phyloP scores from a whole-genome alignment of 2,329 filamentous ascomycete genomes.

The Claviceps maximensis region DNA sequence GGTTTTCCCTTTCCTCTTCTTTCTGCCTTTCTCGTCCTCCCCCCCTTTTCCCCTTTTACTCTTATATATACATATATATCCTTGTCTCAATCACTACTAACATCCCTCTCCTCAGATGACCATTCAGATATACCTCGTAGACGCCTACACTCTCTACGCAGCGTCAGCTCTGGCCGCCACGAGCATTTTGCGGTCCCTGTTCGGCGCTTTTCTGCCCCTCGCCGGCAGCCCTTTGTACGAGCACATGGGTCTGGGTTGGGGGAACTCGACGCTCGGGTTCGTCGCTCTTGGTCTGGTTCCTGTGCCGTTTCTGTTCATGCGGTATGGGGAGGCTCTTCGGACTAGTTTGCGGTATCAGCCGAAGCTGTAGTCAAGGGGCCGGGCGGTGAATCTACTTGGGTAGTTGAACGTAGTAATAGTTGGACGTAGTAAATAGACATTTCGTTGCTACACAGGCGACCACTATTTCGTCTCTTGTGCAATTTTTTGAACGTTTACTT shows the following conservation, averaged over 20 bases:
- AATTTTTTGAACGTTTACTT: no score
- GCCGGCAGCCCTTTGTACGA: not conserved
- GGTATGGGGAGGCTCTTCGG: not conserved
- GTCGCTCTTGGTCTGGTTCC: not conserved
- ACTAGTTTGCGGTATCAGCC: not conserved
- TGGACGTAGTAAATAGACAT: no score
- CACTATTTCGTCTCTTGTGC: no score
- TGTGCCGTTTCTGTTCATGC: not conserved
- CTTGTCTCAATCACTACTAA: no score
- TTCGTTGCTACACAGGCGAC: no score
- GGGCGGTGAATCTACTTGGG: no score
- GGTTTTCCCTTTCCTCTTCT: not conserved
- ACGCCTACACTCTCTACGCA: not conserved
- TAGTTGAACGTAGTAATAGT: no score
- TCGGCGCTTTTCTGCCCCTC: not conserved
- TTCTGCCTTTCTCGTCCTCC: no score
- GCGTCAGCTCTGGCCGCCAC: not conserved
- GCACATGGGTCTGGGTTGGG: not conserved
- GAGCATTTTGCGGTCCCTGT: not conserved
- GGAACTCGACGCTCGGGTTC: not conserved
- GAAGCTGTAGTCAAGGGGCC: not conserved
- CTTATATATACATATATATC: no score
- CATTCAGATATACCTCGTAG: not conserved
- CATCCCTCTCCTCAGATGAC: no score
- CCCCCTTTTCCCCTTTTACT: not conserved